Base-by-base conservation (phyloP, 805 yeast species). In the Alloascoidea africana region DNA sequence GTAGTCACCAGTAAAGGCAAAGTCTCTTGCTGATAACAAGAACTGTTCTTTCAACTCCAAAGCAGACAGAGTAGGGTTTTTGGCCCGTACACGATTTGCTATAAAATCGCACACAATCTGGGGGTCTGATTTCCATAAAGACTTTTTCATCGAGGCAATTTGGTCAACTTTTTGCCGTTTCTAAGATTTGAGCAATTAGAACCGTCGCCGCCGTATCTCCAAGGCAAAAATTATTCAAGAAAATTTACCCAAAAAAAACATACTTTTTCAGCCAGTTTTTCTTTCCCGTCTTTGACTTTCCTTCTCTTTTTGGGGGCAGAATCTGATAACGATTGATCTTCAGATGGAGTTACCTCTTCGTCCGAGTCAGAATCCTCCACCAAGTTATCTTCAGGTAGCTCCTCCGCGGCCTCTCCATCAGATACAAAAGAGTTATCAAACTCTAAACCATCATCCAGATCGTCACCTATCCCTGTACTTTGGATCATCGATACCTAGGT, bases 391-490 rank as follows among this genome's bases (percentile, higher is more conserved):
- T 54, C 60, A 8, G 46, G 54, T 27, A 50, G 55, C 8, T 51
- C 59, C 3, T 49, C 55, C 8, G 46, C 59, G 8, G 54, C 53
- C 18, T 55, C 62, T 33, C 54, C 58, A 19, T 58, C 71, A 30
- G 56, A 60, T 14, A 50, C 66, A 2, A 58, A 46, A 32, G 67
- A 70, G 16, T 70, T 61, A 3, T 63, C 66, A 50, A 80, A 81
- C 3, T 66, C 79, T 36, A 84, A 59, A 2, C 85, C 89, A 51
- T 83, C 94, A 37, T 82, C 87, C 41, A 84, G 61, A 42, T 79
- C 94, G 54, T 85, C 94, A 13, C 68, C 80, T 8, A 23, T n/a
- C n/a, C 13, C 30, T n/a, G 8, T 23, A 8, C 13, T 8, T 23
- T 8, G n/a, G n/a, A 23, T n/a, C 30, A 23, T 23, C n/a, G n/a